Evolutionary conservation across 2,329 filamentous ascomycete genomes (phyloP), one percentile per base, ranked within the genome.

Genomic region (Hirsutella rhossiliensis): DNA sequence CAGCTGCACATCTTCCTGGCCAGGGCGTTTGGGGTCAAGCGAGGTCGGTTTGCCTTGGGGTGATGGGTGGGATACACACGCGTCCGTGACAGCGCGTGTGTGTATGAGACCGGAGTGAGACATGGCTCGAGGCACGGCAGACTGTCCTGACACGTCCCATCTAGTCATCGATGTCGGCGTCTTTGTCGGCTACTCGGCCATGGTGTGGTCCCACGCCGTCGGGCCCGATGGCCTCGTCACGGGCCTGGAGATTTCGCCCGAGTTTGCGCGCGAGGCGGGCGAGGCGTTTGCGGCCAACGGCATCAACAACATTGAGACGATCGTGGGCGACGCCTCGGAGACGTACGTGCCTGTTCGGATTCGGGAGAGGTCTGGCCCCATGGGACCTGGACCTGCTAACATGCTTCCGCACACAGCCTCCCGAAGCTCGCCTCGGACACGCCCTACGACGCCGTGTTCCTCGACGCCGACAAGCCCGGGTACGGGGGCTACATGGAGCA

Each of bases 401-500:
- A 23, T 7, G 23, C n/a, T 23, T 7, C 34, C 17, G 9, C 15
- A 5, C 18, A n/a, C 49, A 64, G 47, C 50, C 57, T 45, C 45
- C 55, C 31, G 56, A 66, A 62, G 31, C 50, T 60, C 28, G 37
- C 42, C 28, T 49, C 53, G 20, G 37, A 27, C 11, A 46, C 50
- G 50, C 68, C 73, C 4, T 76, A 71, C 50, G 73, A 76, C 54
- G 56, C 75, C 38, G 63, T 75, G 53, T 76, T 76, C 54, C 64
- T 75, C 47, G 72, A 75, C 45, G 72, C 72, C 20, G 64, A 76
- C 45, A 76, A 76, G 58, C 58, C 62, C 0, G 69, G 67, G n/a
- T 75, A 76, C 52, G 65, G 67, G 0, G 54, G 52, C 7, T 76
- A 75, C 53, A 60, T 76, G 32, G 53, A 58, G 18, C 59, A 64